phyloP scores from a whole-genome alignment of 1,284 basidiomycete species.

The Schizophyllum commune region DNA sequence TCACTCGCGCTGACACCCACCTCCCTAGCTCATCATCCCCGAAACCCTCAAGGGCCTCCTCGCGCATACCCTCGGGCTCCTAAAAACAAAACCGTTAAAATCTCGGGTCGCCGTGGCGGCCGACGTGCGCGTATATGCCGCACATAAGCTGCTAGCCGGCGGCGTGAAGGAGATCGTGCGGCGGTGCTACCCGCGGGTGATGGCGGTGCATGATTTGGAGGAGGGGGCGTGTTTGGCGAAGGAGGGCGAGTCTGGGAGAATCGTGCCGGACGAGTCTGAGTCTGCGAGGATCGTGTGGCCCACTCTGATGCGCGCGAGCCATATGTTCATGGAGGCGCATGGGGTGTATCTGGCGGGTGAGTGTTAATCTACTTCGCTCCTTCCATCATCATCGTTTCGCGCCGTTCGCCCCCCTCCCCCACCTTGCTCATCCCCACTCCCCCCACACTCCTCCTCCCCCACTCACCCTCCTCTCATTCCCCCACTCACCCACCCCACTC shows the following conservation, averaged over 20 bases:
- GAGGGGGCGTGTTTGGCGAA: slow-evolving; percentile 45
- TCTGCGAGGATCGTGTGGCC: slow-evolving; percentile 66
- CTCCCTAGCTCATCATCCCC: slow-evolving; percentile 93
- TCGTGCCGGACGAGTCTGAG: slow-evolving; percentile 45
- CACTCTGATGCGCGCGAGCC: slow-evolving; percentile 76
- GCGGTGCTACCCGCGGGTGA: slow-evolving; percentile 83
- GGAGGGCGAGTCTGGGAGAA: too few relatives aligned
- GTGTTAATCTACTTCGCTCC: slow-evolving; percentile 15
- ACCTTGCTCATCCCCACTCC: too few relatives aligned
- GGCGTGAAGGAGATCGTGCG: slow-evolving; percentile 67
- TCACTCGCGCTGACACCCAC: too few relatives aligned
- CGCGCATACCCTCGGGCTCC: slow-evolving; percentile 76
- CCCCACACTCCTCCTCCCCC: too few relatives aligned
- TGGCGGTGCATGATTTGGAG: slow-evolving; percentile 84
- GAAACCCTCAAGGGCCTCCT: slow-evolving; percentile 91
- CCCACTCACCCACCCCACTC: not conserved
- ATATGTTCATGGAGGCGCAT: slow-evolving; percentile 84
- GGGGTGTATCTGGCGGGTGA: slow-evolving; percentile 89
- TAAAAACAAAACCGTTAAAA: slow-evolving; percentile 91
- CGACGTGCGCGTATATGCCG: slow-evolving; percentile 87
- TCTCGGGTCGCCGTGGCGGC: slow-evolving; percentile 62
- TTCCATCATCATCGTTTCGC: not conserved
- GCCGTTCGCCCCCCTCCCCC: slow-evolving; percentile 5
- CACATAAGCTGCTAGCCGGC: slow-evolving; percentile 70
- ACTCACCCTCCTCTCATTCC: not conserved